Evolutionary conservation across 768 basidiomycete species (phyloP), one percentile per base, ranked within the genome.

Genomic region (Hericium coralloides): DNA sequence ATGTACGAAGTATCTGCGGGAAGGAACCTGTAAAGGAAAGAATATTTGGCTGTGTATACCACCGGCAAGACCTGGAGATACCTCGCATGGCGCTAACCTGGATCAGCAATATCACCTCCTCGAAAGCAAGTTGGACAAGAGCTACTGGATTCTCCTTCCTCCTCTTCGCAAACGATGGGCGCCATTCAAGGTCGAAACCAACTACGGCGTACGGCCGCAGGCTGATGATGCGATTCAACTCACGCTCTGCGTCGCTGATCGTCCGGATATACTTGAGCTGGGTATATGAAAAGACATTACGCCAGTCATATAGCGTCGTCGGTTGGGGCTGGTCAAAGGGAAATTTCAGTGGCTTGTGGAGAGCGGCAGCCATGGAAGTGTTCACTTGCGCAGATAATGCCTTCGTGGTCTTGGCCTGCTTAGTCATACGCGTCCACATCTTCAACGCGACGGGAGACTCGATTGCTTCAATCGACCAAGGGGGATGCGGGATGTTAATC

Each of bases 111-210:
- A 89, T 79, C 12, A 68, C 72, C 3, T 80, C 66, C 3, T 70
- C 64, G 59, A 74, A 81, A 2, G 87, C 84, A 17, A 92, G 76
- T 66, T 92, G 89, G 3, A 92, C 75, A 22, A 92, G 75, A 2
- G 90, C 82, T 18, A 88, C 83, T 22, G 77, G 85, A 64, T 91
- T 87, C 67, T 84, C 79, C 25, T 69, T 64, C 23, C 69, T 65
- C 18, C 84, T 81, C 64, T 80, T 83, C 49, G 61, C 59, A 62
- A 70, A 82, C 18, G 64, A 80, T 0, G 90, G 90, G 58, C 77
- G 81, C 89, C 90, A 92, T 69, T 92, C 90, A 38, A 89, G 73
- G 65, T 92, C 90, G 60, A 92, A 83, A 25, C 90, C 90, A 52
- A 79, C 43, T 14, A 58, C 56, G 26, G 57, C 31, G n/a, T 15